Conservation (phyloP, 306 rosid species). For the Vigna reflexopilosa region DNA sequence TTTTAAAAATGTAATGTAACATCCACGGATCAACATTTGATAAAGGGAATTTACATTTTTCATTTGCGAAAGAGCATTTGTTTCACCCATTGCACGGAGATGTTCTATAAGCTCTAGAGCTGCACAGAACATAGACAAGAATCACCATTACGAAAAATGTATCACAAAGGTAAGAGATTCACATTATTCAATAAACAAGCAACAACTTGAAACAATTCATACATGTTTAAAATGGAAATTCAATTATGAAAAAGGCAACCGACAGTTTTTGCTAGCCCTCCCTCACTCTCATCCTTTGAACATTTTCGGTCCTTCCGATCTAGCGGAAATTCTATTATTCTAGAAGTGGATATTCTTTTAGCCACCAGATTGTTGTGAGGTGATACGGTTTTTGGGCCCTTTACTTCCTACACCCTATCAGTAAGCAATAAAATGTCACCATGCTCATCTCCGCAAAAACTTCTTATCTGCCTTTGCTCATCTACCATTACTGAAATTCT, state of each 20-base stretch:
- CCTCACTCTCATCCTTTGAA: constrained; percentile 25
- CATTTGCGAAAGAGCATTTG: constrained; percentile 85
- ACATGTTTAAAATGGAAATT: not conserved
- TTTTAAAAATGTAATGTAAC: constrained; percentile 24
- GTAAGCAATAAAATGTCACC: constrained; percentile 17
- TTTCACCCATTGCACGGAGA: constrained; percentile 94
- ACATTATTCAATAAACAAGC: constrained; percentile 10
- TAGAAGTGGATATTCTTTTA: constrained; percentile 14
- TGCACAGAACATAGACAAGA: constrained; percentile 48
- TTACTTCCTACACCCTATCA: constrained; percentile 17
- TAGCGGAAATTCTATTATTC: not conserved
- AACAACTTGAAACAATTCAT: constrained; percentile 12
- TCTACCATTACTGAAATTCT: constrained; percentile 36
- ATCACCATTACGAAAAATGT: constrained; percentile 19
- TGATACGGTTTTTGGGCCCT: constrained; percentile 13
- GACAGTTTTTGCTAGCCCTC: not conserved
- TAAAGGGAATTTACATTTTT: constrained; percentile 58
- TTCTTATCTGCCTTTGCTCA: constrained; percentile 24
- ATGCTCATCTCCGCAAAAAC: constrained; percentile 16
- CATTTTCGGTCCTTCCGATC: constrained; percentile 5
- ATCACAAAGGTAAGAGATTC: constrained; percentile 12
- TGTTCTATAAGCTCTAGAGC: constrained; percentile 94
- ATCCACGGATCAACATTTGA: constrained; percentile 13
- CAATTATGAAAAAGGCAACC: constrained; percentile 6
- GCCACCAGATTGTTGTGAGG: constrained; percentile 14